phyloP scores from a whole-genome alignment of 768 basidiomycete species.

The Wakefieldia striispora region DNA sequence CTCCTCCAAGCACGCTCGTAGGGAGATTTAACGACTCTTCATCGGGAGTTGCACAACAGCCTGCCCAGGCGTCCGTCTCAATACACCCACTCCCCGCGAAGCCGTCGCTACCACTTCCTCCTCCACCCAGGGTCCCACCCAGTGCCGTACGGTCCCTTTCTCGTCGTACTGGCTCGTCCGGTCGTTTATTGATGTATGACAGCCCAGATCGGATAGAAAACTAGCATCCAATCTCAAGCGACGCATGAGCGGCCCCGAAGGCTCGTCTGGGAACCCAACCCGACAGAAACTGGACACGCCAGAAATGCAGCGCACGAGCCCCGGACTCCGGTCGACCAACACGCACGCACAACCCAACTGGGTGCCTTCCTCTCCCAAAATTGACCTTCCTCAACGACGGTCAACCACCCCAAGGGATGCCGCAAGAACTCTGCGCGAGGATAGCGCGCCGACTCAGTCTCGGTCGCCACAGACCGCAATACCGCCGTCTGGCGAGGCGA shows the following conservation, averaged over 20 bases:
- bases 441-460: neutral
- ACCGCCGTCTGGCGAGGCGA: conserved; percentile 4
- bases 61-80: neutral
- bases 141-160: conserved; percentile 8
- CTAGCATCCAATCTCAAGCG: conserved; percentile 9
- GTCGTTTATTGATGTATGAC: neutral
- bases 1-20: neutral
- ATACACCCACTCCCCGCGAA: neutral
- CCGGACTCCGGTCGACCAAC: neutral
- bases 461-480: neutral
- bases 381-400: neutral
- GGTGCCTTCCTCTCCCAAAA: neutral
- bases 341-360: neutral
- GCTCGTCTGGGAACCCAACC: neutral
- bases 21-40: neutral
- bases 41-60: neutral
- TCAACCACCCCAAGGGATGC: neutral
- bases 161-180: neutral
- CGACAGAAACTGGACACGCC: conserved; percentile 13
- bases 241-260: conserved; percentile 1
- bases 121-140: conserved; percentile 4
- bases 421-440: neutral
- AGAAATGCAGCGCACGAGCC: neutral
- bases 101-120: neutral
- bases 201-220: conserved; percentile 20